These are phyloP conservation scores for Candida ulmi DNA, from an alignment of 805 yeast species.

Conservation along the genomic window DNA sequence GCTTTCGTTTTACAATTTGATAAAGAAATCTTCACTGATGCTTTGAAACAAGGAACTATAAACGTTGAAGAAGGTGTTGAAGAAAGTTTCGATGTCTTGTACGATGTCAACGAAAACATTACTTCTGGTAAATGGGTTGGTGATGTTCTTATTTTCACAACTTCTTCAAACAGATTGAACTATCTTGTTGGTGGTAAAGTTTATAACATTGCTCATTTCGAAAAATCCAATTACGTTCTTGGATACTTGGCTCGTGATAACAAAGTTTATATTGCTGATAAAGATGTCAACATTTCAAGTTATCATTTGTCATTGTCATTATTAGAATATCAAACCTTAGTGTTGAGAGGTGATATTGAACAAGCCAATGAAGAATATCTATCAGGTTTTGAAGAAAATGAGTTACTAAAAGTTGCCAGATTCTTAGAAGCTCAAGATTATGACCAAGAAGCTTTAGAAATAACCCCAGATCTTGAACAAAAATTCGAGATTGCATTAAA, in stretches of 20 bases:
- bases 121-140: conserved; percentile 95
- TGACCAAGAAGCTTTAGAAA: conserved; percentile 72
- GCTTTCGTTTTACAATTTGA: conserved; percentile 76
- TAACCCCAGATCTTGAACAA: conserved; percentile 86
- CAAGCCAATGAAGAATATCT: conserved; percentile 59
- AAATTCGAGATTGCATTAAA: conserved; percentile 84
- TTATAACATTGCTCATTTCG: conserved; percentile 89
- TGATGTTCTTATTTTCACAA: conserved; percentile 91
- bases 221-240: conserved; percentile 75
- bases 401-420: conserved; percentile 75
- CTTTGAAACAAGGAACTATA: conserved; percentile 48
- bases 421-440: conserved; percentile 92
- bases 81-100: conserved; percentile 75
- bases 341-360: conserved; percentile 89
- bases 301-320: conserved; percentile 81
- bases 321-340: conserved; percentile 92
- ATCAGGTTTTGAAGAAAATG: conserved; percentile 58
- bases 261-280: conserved; percentile 85
- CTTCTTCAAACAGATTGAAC: conserved; percentile 80
- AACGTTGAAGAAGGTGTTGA: conserved; percentile 88
- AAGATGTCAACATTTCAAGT: conserved; percentile 76
- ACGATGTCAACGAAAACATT: conserved; percentile 75
- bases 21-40: conserved; percentile 59
- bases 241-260: conserved; percentile 91
- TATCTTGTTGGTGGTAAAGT: conserved; percentile 93